Conservation (phyloP, 352 stramenopile genomes). For the Phytopythium vexans region DNA sequence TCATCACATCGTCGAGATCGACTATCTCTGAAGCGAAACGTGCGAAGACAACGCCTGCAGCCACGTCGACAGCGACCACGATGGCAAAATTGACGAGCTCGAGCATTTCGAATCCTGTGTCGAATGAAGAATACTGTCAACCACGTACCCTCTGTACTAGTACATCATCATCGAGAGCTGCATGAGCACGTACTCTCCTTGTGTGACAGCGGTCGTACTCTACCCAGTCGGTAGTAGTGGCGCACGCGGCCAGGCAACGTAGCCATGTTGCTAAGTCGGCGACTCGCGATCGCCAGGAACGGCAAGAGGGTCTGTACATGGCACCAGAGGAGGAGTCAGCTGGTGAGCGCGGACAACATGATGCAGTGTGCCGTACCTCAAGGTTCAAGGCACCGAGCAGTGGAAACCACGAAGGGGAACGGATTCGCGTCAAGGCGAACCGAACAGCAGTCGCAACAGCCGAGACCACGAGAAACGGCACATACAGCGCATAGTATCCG, state of each 20-base stretch:
- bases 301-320: constrained; percentile 32
- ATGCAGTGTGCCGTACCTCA: constrained; percentile 19
- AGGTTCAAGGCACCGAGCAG: constrained; percentile 24
- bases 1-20: too few relatives aligned
- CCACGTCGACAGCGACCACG: constrained; percentile 12
- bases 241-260: constrained; percentile 20
- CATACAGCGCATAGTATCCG: constrained; percentile 20
- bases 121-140: constrained; percentile 2
- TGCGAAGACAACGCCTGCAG: neutral
- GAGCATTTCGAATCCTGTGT: constrained; percentile 23
- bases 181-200: constrained; percentile 26
- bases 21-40: neutral
- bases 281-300: constrained; percentile 33
- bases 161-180: too few relatives aligned
- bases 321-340: constrained; percentile 3
- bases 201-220: constrained; percentile 16
- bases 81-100: constrained; percentile 32
- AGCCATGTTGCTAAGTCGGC: constrained; percentile 26
- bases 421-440: constrained; percentile 5
- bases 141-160: neutral
- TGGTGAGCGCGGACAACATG: neutral
- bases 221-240: constrained; percentile 18
- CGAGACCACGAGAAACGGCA: constrained; percentile 19
- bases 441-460: constrained; percentile 13
- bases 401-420: constrained; percentile 18